Conservation (phyloP, 2,329 filamentous ascomycete species). For the Apiospora aurea region DNA sequence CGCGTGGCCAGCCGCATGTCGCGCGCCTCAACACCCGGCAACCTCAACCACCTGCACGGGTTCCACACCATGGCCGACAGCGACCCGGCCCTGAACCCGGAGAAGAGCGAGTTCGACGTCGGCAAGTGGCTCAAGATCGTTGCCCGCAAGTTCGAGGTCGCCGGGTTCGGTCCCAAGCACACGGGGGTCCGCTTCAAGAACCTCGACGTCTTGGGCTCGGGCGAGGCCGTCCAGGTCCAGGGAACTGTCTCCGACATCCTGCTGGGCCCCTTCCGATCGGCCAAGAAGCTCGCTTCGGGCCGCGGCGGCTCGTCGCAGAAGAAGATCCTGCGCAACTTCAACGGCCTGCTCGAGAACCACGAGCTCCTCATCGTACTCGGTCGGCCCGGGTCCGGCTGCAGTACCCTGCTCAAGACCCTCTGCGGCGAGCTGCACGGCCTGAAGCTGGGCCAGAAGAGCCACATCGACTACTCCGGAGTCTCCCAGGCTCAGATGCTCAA, state of each 20-base stretch:
- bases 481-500: slow-evolving; percentile 59
- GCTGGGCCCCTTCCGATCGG: neutral
- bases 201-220: slow-evolving; percentile 13
- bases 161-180: slow-evolving; percentile 12
- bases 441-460: slow-evolving; percentile 27
- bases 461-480: slow-evolving; percentile 72
- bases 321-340: slow-evolving; percentile 68
- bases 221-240: slow-evolving; percentile 22
- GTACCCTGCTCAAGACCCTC: slow-evolving; percentile 60
- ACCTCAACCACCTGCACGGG: neutral
- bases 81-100: slow-evolving; percentile 17
- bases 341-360: slow-evolving; percentile 68
- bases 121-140: slow-evolving; percentile 18
- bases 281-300: slow-evolving; percentile 50
- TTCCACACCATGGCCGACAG: slow-evolving; percentile 12
- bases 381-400: slow-evolving; percentile 56
- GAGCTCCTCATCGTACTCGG: slow-evolving; percentile 59
- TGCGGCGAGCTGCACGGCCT: slow-evolving; percentile 35
- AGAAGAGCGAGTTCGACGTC: slow-evolving; percentile 14
- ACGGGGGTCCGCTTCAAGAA: neutral
- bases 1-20: slow-evolving; percentile 7
- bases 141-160: neutral
- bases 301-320: slow-evolving; percentile 50
- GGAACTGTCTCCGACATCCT: slow-evolving; percentile 12
- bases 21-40: neutral